Evolutionary conservation across 306 rosid species (phyloP), one percentile per base, ranked within the genome.

Genomic region (Castanopsis chinensis): DNA sequence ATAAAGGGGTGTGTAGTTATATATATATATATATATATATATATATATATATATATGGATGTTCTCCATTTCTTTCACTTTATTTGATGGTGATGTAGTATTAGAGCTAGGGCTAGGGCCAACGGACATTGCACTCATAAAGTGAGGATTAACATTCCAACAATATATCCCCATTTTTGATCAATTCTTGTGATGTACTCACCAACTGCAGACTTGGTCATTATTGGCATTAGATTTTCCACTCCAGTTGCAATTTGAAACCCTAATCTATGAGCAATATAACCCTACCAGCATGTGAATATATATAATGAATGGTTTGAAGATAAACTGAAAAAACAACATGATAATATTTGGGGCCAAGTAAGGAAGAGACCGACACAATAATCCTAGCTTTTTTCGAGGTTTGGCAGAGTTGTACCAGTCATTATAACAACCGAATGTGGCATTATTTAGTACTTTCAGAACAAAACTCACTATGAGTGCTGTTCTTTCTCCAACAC

Each of bases 361-460:
- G 71, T 33, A 54, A 82, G 79, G 70, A 67, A 73, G 79, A 64
- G 83, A 58, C 68, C 85, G 89, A 90, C 97, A 88, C 69, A 77
- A 85, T 80, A 80, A 88, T 81, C 73, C 49, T 12, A 73, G 53
- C 86, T 75, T 81, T 86, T 84, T 80, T 14, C 61, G 77, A 54
- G 74, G 68, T 67, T 78, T 82, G 79, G 77, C 43, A 83, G 58
- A 76, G 68, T 15, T 33, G 60, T 73, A 7, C 27, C 10, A 54
- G 54, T 69, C 54, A 85, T 76, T 71, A 79, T 58, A 75, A 60
- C 76, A 82, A 78, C 69, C 71, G 69, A 78, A 79, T 82, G 85
- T 76, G 83, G 68, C 83, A 87, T 87, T 69, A 83, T 87, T 78
- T 81, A 71, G 84, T 41, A 85, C 87, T 88, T 83, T 85, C 60